A percentile compares a stretch with the other conserved stretches of the same genome.
These are phyloP conservation scores for Hysterangium stoloniferum DNA, from an alignment of 768 basidiomycete genomes.

Conservation along the genomic window DNA sequence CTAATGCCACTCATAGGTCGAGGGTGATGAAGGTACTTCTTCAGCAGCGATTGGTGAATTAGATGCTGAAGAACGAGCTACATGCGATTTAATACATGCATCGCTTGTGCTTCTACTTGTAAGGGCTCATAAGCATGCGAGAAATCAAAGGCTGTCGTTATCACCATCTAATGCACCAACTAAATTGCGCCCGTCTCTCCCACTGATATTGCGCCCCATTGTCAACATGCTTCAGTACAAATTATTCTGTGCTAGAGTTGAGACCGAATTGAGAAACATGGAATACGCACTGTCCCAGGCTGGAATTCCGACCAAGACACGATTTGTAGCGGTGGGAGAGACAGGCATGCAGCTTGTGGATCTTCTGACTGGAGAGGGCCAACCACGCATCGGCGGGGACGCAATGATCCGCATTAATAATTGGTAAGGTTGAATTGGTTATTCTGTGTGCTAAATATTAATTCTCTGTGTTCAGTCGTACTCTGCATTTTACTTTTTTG, in stretches of 20 bases:
- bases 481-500: constrained; percentile 64
- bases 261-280: constrained; percentile 47
- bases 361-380: constrained; percentile 33
- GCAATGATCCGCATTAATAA: constrained; percentile 63
- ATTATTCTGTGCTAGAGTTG: constrained; percentile 59
- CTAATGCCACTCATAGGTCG: constrained; percentile 1
- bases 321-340: constrained; percentile 61
- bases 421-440: constrained; percentile 32
- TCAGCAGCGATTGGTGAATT: constrained; percentile 15
- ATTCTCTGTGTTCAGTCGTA: constrained; percentile 40
- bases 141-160: constrained; percentile 31
- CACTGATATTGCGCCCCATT: constrained; percentile 60
- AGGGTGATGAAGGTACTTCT: constrained; percentile 24
- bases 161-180: constrained; percentile 8
- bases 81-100: constrained; percentile 64
- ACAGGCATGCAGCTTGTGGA: constrained; percentile 52
- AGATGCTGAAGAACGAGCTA: constrained; percentile 19
- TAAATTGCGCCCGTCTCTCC: constrained; percentile 20
- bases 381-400: constrained; percentile 56
- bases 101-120: constrained; percentile 58
- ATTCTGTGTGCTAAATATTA: neutral
- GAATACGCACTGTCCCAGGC: constrained; percentile 39
- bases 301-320: constrained; percentile 48
- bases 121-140: constrained; percentile 46
- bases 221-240: constrained; percentile 77